These are phyloP conservation scores for Akanthomyces uredinophilus DNA, from an alignment of 2,329 filamentous ascomycete genomes.

Conservation along the genomic window DNA sequence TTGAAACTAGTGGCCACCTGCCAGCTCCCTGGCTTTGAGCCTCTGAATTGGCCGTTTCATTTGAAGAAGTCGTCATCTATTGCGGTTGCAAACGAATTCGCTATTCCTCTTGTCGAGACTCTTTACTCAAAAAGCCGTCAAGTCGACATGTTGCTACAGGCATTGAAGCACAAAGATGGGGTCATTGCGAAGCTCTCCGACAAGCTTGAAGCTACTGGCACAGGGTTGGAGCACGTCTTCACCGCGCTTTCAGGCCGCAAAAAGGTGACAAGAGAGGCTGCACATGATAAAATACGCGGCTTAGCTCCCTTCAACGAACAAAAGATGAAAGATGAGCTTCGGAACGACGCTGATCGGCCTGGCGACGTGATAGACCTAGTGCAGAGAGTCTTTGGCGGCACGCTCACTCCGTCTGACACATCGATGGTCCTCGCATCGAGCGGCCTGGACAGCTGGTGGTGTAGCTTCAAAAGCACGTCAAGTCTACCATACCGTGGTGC, in stretches of 20 bases:
- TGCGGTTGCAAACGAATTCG: conserved; percentile 42
- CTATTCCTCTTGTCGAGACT: conserved; percentile 47
- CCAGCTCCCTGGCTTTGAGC: conserved; percentile 57
- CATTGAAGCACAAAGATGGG: conserved; percentile 46
- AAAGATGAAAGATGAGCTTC: conserved; percentile 33
- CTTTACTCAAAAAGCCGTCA: conserved; percentile 37
- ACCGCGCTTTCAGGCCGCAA: conserved; percentile 44
- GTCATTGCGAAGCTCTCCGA: conserved; percentile 47
- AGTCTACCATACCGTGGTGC: conserved; percentile 17
- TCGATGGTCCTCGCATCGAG: conserved; percentile 27
- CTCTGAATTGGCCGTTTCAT: conserved; percentile 61
- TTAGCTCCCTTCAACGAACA: conserved; percentile 43
- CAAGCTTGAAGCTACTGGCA: conserved; percentile 48
- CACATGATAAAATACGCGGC: conserved; percentile 46
- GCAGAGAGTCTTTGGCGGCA: conserved; percentile 35
- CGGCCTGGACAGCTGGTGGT: conserved; percentile 47
- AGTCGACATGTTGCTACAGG: conserved; percentile 37
- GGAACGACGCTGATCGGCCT: conserved; percentile 21
- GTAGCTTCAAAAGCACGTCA: conserved; percentile 31
- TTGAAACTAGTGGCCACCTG: conserved; percentile 52
- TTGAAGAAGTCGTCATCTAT: conserved; percentile 43
- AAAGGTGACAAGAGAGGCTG: conserved; percentile 38
- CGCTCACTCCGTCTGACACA: conserved; percentile 27
- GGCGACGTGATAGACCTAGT: conserved; percentile 35
- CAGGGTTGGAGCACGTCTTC: conserved; percentile 50